Evolutionary conservation across 345 rosid genomes (phyloP).

Genomic region (Isatis tinctoria): DNA sequence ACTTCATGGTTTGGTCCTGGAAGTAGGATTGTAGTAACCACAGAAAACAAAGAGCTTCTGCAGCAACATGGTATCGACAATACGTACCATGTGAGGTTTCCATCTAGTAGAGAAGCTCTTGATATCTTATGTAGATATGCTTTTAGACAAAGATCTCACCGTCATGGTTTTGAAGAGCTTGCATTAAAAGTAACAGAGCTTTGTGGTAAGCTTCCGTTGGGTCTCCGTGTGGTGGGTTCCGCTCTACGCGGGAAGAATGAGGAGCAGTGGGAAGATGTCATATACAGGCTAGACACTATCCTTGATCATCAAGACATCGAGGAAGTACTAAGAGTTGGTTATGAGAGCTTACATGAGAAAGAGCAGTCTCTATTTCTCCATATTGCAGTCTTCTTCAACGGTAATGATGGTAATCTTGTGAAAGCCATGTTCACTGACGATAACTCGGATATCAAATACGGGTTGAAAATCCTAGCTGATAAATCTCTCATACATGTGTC

Average conservation of each 20-base stretch:
- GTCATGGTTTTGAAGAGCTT: background rate
- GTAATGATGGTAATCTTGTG: background rate
- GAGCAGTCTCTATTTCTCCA: conserved; percentile 31
- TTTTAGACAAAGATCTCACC: background rate
- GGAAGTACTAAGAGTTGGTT: conserved; percentile 16
- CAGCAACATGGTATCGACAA: background rate
- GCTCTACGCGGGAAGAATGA: background rate
- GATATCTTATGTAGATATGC: background rate
- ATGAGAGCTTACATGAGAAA: conserved; percentile 19
- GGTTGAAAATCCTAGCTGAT: background rate
- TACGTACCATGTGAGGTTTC: background rate
- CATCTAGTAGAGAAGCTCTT: background rate
- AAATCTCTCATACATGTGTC: conserved; percentile 26
- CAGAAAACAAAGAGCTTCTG: background rate
- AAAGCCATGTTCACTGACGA: background rate
- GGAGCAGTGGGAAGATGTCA: background rate
- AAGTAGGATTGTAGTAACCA: background rate
- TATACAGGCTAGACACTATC: background rate
- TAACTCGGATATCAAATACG: background rate
- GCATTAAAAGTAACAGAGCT: background rate
- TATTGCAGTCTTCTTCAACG: conserved; percentile 31
- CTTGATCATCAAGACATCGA: background rate
- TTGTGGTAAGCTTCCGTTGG: background rate
- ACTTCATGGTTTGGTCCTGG: background rate
- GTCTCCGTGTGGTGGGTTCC: conserved; percentile 1